Percentiles rank a stretch among this genome's conserved stretches.
Evolutionary conservation across 805 yeast genomes (phyloP).

Genomic region (Saccharomycopsis synnaedendra): DNA sequence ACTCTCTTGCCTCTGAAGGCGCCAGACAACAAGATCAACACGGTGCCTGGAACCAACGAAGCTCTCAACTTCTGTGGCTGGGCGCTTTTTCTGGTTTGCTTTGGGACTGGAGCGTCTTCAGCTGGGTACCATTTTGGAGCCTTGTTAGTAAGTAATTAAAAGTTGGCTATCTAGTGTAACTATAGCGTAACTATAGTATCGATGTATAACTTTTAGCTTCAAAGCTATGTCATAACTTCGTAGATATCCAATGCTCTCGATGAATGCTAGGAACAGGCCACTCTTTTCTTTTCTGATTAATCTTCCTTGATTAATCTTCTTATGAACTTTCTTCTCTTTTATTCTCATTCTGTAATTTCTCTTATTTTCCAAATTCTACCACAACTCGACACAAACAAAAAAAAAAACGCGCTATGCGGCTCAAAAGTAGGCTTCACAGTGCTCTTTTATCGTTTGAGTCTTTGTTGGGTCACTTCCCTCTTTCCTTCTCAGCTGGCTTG

Average conservation of each 20-base stretch:
- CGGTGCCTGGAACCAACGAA: slow-evolving; percentile 96
- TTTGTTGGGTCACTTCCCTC: background rate
- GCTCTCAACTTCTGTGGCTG: slow-evolving; percentile 94
- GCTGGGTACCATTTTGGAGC: slow-evolving; percentile 94
- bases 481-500: too few species aligned
- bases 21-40: slow-evolving; percentile 94
- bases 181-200: too few species aligned
- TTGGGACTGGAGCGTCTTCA: slow-evolving; percentile 80
- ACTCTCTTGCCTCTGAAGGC: slow-evolving; percentile 99
- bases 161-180: too few species aligned
- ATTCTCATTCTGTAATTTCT: background rate
- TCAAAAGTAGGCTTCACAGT: background rate
- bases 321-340: background rate
- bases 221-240: background rate
- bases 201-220: too few species aligned
- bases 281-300: background rate
- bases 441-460: background rate
- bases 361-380: background rate
- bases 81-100: slow-evolving; percentile 80
- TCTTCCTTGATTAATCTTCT: background rate
- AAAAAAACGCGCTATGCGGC: background rate
- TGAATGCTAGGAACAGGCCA: background rate
- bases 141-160: slow-evolving; percentile 19
- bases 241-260: background rate
- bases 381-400: background rate